Evolutionary conservation across 2,329 filamentous ascomycete genomes (phyloP).

Genomic region (Verticillium nubilum): DNA sequence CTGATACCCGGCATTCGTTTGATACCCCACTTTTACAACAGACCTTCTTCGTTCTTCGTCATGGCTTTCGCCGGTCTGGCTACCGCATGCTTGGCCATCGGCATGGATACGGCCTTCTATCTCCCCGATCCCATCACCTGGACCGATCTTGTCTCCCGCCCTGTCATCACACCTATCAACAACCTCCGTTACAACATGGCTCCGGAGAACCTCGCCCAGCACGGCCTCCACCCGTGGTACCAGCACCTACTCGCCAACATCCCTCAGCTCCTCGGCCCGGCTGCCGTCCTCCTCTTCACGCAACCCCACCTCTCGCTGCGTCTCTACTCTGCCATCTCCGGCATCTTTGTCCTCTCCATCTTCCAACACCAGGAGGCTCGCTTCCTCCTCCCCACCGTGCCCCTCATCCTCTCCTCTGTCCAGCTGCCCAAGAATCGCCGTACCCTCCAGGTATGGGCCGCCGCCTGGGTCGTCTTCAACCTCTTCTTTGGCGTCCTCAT

Average conservation of each 20-base stretch:
- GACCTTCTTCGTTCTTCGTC: slow-evolving; percentile 55
- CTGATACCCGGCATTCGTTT: slow-evolving; percentile 77
- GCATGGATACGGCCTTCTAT: slow-evolving; percentile 84
- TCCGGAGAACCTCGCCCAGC: slow-evolving; percentile 63
- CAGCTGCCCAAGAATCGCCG: slow-evolving; percentile 53
- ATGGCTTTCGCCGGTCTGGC: slow-evolving; percentile 60
- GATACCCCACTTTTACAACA: slow-evolving; percentile 75
- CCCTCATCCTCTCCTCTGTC: slow-evolving; percentile 70
- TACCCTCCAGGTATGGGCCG: slow-evolving; percentile 49
- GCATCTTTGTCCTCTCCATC: slow-evolving; percentile 63
- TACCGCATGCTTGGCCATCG: slow-evolving; percentile 68
- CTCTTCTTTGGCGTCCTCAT: slow-evolving; percentile 62
- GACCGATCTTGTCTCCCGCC: slow-evolving; percentile 55
- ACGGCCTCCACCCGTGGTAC: slow-evolving; percentile 75
- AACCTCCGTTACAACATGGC: slow-evolving; percentile 72
- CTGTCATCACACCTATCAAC: slow-evolving; percentile 72
- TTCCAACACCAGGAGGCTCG: slow-evolving; percentile 78
- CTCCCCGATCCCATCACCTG: slow-evolving; percentile 57
- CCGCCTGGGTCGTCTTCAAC: slow-evolving; percentile 66
- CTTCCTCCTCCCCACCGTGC: slow-evolving; percentile 70
- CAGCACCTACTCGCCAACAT: slow-evolving; percentile 70
- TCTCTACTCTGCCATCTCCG: slow-evolving; percentile 69
- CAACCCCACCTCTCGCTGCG: slow-evolving; percentile 53
- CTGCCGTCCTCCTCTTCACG: slow-evolving; percentile 54
- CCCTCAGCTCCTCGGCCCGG: slow-evolving; percentile 67